Evolutionary conservation across 192 early-diverging fungal genomes (phyloP), one percentile per base, ranked within the genome.

Genomic region (Linnemannia elongata): DNA sequence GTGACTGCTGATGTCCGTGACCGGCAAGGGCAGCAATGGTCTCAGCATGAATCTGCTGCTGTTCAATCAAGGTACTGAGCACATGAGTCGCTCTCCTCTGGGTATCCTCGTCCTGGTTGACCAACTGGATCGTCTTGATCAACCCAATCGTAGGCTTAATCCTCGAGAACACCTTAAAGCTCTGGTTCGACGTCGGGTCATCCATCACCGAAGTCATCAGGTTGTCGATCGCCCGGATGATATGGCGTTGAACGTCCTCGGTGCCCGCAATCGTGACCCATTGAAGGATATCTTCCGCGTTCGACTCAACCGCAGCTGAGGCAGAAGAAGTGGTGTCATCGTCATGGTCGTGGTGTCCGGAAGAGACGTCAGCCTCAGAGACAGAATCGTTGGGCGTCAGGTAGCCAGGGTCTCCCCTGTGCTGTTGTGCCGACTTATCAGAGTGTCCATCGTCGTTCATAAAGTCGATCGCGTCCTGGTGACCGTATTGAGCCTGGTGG

Each of bases 151-250:
- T 86, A 22, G 88, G 88, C 78, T 73, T 78, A 12, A 75, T 79
- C 9, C 75, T 72, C 10, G 78, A 82, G 66, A 89, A 79, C n/a
- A 84, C 82, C 60, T 85, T 76, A 71, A 82, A 85, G 54, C 76
- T 85, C 45, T 82, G 76, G 33, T 69, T 60, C 3, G 78, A 87
- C 6, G 55, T 7, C 0, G 74, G 69, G 66, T 87, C 88, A 42
- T 89, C 82, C 66, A 69, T 72, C 13, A 87, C 85, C 18, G 72
- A 73, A 1, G 85, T 89, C 52, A 87, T 83, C 44, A 93, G 81
- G 63, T 93, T 93, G 80, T 93, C 92, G 20, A 93, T 83, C 1
- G 92, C 92, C 4, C 92, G 88, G 74, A 92, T 82, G 42, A 92
- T 88, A 69, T 93, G 92, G 30, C 90, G 82, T 60, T 89, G 90